These are phyloP conservation scores for Clarireedia hainanense DNA, from an alignment of 2,329 filamentous ascomycete genomes.

Conservation along the genomic window DNA sequence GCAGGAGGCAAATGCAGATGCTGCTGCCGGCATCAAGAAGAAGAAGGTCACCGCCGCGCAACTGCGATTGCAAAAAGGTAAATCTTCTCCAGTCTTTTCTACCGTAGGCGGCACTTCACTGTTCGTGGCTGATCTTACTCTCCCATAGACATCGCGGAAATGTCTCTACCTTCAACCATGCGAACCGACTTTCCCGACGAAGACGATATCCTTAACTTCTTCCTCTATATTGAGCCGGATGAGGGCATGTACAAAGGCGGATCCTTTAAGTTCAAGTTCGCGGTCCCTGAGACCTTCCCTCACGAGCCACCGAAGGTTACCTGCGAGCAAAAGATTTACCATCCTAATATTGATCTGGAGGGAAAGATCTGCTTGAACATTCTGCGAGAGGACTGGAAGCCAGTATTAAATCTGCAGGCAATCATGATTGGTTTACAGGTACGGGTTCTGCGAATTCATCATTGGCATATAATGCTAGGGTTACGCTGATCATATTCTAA, in stretches of 20 bases:
- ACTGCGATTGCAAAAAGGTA: slow-evolving; percentile 91
- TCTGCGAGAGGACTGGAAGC: slow-evolving; percentile 96
- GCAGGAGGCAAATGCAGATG: slow-evolving; percentile 78
- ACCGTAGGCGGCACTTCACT: background rate
- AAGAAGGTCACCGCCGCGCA: slow-evolving; percentile 98
- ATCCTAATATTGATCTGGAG: slow-evolving; percentile 96
- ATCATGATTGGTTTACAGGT: slow-evolving; percentile 92
- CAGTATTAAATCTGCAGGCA: slow-evolving; percentile 90
- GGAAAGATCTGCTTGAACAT: slow-evolving; percentile 99
- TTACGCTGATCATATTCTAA: slow-evolving; percentile 6
- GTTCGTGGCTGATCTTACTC: background rate
- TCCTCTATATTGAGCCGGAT: slow-evolving; percentile 74
- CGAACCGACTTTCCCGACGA: slow-evolving; percentile 72
- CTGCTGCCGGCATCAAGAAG: slow-evolving; percentile 70
- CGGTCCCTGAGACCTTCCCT: slow-evolving; percentile 90
- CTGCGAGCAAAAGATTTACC: slow-evolving; percentile 97
- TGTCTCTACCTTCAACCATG: slow-evolving; percentile 74
- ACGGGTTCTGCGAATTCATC: slow-evolving; percentile 22
- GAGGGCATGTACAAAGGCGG: slow-evolving; percentile 85
- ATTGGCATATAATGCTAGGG: too few relatives aligned
- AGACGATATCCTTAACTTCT: slow-evolving; percentile 81
- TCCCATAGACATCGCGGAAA: slow-evolving; percentile 65
- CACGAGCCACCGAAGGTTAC: slow-evolving; percentile 97
- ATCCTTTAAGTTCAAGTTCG: slow-evolving; percentile 81
- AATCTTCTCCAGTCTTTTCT: background rate